Conservation (phyloP, 2,329 filamentous ascomycete species). For the Cytospora paraplurivora region DNA sequence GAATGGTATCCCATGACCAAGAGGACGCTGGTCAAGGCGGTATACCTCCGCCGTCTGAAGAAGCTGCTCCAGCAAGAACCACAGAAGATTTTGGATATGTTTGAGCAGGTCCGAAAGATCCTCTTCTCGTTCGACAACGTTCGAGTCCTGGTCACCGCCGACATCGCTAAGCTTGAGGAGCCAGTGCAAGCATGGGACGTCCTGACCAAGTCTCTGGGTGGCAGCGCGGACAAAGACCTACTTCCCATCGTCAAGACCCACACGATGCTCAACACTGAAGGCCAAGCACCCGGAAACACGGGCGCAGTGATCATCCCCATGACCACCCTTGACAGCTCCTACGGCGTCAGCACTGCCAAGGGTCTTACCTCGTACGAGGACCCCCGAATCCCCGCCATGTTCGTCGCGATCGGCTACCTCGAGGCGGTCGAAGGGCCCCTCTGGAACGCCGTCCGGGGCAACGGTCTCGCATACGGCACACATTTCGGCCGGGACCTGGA, state of each 20-base stretch:
- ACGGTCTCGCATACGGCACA: slow-evolving; percentile 88
- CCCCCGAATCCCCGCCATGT: slow-evolving; percentile 76
- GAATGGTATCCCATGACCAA: slow-evolving; percentile 77
- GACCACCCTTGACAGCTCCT: slow-evolving; percentile 90
- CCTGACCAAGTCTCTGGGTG: slow-evolving; percentile 53
- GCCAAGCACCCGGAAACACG: slow-evolving; percentile 71
- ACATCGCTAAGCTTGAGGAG: slow-evolving; percentile 71
- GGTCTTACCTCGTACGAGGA: slow-evolving; percentile 77
- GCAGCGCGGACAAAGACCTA: slow-evolving; percentile 52
- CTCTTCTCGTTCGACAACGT: slow-evolving; percentile 86
- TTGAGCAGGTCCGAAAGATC: slow-evolving; percentile 73
- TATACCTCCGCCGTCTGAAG: slow-evolving; percentile 84
- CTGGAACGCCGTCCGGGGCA: slow-evolving; percentile 90
- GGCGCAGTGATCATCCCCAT: slow-evolving; percentile 83
- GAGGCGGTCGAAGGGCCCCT: slow-evolving; percentile 92
- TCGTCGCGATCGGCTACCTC: slow-evolving; percentile 88
- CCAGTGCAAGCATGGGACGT: slow-evolving; percentile 80
- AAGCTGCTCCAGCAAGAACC: slow-evolving; percentile 78
- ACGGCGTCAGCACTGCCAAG: slow-evolving; percentile 72
- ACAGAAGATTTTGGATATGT: slow-evolving; percentile 71
- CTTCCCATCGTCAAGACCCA: slow-evolving; percentile 70
- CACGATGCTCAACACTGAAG: slow-evolving; percentile 73
- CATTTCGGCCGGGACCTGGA: slow-evolving; percentile 78
- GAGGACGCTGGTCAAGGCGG: slow-evolving; percentile 80
- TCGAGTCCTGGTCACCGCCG: slow-evolving; percentile 79